Conservation (phyloP, 163 green algal genomes). For the Scenedesmus sp. region DNA sequence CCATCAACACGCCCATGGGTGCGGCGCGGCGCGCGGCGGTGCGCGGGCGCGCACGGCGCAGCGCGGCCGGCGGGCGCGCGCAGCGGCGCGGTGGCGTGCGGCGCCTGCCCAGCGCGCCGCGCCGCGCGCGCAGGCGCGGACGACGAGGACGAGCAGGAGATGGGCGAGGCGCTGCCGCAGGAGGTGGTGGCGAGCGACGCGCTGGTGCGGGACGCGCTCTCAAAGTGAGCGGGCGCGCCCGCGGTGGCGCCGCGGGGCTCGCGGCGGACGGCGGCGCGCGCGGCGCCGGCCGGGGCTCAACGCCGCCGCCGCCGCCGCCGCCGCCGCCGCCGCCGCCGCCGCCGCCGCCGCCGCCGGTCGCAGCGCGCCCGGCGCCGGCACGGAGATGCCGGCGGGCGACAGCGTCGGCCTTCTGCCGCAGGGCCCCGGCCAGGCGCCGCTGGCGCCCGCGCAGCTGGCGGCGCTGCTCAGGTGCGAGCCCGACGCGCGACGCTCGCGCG, state of each 20-base stretch:
- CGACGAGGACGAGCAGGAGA: slow-evolving; percentile 14
- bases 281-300: too few species aligned
- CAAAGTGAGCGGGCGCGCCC: slow-evolving; percentile 22
- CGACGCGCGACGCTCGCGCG: background rate
- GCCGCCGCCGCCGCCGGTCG: background rate
- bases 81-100: background rate
- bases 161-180: background rate
- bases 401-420: slow-evolving; percentile 30
- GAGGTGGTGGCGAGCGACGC: slow-evolving; percentile 23
- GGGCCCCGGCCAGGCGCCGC: slow-evolving; percentile 29
- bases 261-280: too few species aligned
- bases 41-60: background rate
- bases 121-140: background rate
- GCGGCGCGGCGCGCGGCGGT: background rate
- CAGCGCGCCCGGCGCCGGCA: slow-evolving; percentile 35
- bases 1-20: slow-evolving; percentile 46
- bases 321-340: background rate
- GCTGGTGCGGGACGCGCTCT: slow-evolving; percentile 29
- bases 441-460: slow-evolving; percentile 37
- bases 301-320: background rate
- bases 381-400: slow-evolving; percentile 9
- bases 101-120: background rate
- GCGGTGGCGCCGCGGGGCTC: background rate
- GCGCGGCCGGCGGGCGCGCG: background rate
- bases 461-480: slow-evolving; percentile 36